phyloP scores from a whole-genome alignment of 1,284 basidiomycete genomes.

The Cerioporus squamosus region DNA sequence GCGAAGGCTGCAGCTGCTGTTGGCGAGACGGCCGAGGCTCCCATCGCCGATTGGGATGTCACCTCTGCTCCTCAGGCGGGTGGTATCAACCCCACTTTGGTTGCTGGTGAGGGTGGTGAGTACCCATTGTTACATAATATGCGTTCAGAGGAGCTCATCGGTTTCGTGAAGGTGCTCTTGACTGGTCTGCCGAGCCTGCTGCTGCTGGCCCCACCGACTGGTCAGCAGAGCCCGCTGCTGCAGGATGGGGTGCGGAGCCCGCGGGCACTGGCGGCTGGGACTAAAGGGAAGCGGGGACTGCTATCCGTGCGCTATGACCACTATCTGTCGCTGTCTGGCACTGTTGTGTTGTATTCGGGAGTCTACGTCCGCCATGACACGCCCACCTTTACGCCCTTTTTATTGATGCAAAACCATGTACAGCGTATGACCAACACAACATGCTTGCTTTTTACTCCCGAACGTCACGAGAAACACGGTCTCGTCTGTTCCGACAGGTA shows the following conservation, averaged over 20 bases:
- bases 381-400: slow-evolving; percentile 18
- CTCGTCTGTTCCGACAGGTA: too few relatives aligned
- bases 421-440: slow-evolving; percentile 31
- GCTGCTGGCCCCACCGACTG: slow-evolving; percentile 71
- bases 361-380: slow-evolving; percentile 25
- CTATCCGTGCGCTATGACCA: slow-evolving; percentile 26
- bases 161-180: slow-evolving; percentile 63
- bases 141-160: too few relatives aligned
- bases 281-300: slow-evolving; percentile 38
- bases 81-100: slow-evolving; percentile 80
- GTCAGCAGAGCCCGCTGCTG: slow-evolving; percentile 76
- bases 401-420: slow-evolving; percentile 31
- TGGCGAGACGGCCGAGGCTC: slow-evolving; percentile 56
- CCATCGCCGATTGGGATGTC: slow-evolving; percentile 79
- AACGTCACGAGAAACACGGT: too few relatives aligned
- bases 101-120: slow-evolving; percentile 71
- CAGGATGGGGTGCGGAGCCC: slow-evolving; percentile 66
- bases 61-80: slow-evolving; percentile 68
- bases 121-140: slow-evolving; percentile 16
- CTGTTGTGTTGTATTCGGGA: slow-evolving; percentile 31
- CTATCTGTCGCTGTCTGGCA: slow-evolving; percentile 28
- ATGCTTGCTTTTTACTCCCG: slow-evolving; percentile 20
- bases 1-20: slow-evolving; percentile 72
- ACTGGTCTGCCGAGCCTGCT: slow-evolving; percentile 80
- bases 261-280: slow-evolving; percentile 59